Base-by-base conservation (phyloP, 2,329 filamentous ascomycete species). In the Sporothrix phasma region DNA sequence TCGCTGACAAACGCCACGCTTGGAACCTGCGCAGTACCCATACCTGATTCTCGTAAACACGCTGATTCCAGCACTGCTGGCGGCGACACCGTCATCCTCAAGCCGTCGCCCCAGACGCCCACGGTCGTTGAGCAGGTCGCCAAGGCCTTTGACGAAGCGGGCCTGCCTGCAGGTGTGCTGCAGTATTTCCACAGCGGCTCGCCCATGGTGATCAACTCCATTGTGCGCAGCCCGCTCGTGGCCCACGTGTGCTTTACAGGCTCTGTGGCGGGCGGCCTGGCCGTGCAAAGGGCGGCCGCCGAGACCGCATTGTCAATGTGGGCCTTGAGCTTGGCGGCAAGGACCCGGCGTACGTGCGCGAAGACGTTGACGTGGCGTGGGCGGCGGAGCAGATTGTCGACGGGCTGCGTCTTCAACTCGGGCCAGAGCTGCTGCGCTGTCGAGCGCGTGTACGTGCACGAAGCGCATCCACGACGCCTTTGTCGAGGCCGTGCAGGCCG, bases 371-470 rank as follows among this genome's bases (percentile, higher is more conserved):
- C 73, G 76, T 96, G 56, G 85, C 85, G 56, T 97, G 92, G 93
- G 92, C 88, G 0, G 93, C 93, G 0, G 92, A 89, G 69, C 92
- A 97, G 76, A 94, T 97, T 71, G 91, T 97, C 15, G 93, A 97
- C 70, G 93, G n/a, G 93, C 22, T 88, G 92, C n/a, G 81, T 97
- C 64, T 97, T 97, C 81, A 97, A 97, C 78, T 96, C 92, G 61
- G 93, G 93, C n/a, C 93, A 97, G 79, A 96, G 91, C 74, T 97
- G 93, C 80, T 97, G 93, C 76, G 89, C 91, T 26, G 81, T 97
- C 62, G 93, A 97, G 78, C 83, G 93, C 39, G 85, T 97, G 22
- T 97, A 97, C 71, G 92, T 97, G 5, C 86, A 94, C 71, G 88
- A 89, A n/a, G 72, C 86, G 84, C 69, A 84, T 97, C 59, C 86